Conservation (phyloP, 2,329 filamentous ascomycete species). For the Hypoxylon sp. region DNA sequence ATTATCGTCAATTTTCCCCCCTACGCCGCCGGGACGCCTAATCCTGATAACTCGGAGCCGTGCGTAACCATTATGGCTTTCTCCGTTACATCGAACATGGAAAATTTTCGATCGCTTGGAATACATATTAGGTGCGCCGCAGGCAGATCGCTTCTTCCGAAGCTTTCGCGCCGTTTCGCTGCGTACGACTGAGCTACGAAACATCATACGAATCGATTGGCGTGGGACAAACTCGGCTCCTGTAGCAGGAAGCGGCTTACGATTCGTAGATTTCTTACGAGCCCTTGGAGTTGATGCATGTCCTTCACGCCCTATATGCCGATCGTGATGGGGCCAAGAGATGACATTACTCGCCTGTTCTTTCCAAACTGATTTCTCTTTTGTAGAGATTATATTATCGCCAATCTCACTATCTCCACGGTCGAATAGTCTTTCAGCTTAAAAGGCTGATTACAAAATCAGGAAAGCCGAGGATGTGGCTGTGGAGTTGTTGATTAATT, state of each 20-base stretch:
- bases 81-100: background rate
- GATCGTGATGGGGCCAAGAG: background rate
- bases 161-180: background rate
- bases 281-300: background rate
- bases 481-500: slow-evolving; percentile 9
- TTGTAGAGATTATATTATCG: background rate
- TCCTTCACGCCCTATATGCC: background rate
- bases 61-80: background rate
- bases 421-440: background rate
- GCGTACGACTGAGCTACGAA: slow-evolving; percentile 8
- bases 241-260: slow-evolving; percentile 1
- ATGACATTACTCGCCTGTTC: background rate
- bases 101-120: background rate
- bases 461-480: slow-evolving; percentile 14
- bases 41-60: background rate
- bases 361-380: background rate
- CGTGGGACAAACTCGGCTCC: slow-evolving; percentile 3
- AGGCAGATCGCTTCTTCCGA: background rate
- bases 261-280: slow-evolving; percentile 14
- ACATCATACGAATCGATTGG: background rate
- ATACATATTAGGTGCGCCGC: slow-evolving; percentile 1
- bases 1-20: slow-evolving; percentile 5
- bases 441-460: slow-evolving; percentile 6
- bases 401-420: background rate
- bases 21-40: background rate